Evolutionary conservation across 164 flowering plant genomes (phyloP).

Genomic region (Annona squamosa): DNA sequence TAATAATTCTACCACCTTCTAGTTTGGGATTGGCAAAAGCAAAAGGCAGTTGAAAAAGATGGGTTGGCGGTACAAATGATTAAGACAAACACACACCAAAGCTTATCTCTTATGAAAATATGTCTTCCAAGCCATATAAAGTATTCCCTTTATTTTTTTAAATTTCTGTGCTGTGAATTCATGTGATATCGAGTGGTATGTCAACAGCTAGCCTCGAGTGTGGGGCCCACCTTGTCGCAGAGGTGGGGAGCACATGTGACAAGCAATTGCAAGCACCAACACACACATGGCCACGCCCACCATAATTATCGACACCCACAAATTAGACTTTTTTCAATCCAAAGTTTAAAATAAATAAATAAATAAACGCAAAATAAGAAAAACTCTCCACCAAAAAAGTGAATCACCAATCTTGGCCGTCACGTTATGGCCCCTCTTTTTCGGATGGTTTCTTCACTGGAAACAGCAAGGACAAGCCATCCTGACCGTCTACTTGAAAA

Average conservation of each 20-base stretch:
- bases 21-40: constrained; percentile 1
- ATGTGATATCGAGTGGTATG: constrained; percentile 27
- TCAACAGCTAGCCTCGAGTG: constrained; percentile 37
- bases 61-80: constrained; percentile 16
- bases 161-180: constrained; percentile 13
- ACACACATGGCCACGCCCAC: constrained; percentile 31
- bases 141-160: constrained; percentile 8
- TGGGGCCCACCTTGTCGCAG: constrained; percentile 41
- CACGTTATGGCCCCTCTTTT: neutral
- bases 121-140: constrained; percentile 14
- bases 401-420: neutral
- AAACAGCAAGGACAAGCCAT: neutral
- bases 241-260: constrained; percentile 55
- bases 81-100: constrained; percentile 18
- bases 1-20: neutral
- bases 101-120: constrained; percentile 18
- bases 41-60: constrained; percentile 7
- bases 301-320: constrained; percentile 25
- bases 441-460: neutral
- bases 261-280: constrained; percentile 38
- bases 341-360: constrained; percentile 10
- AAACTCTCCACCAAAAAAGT: neutral
- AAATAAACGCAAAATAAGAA: neutral
- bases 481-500: neutral
- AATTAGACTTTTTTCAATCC: constrained; percentile 25